phyloP scores from a whole-genome alignment of 176 grass and related monocot genomes.

The Carex scoparia region DNA sequence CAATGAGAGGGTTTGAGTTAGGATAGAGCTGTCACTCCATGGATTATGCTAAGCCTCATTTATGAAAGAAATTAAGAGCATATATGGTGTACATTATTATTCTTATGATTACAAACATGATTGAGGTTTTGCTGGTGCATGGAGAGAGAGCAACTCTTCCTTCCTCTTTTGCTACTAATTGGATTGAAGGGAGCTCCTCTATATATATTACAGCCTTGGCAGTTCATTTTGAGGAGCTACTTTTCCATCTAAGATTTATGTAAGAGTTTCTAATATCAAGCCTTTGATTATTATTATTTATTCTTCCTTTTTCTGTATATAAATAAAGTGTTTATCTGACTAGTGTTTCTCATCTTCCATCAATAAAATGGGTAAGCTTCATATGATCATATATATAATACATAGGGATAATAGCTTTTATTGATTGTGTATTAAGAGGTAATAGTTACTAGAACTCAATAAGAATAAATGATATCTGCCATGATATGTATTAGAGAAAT shows the following conservation, averaged over 20 bases:
- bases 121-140: neutral
- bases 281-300: neutral
- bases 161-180: neutral
- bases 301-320: neutral
- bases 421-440: too few species aligned
- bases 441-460: too few species aligned
- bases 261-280: neutral
- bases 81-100: neutral
- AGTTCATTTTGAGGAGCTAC: too few species aligned
- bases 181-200: conserved; percentile 18
- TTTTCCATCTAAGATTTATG: neutral
- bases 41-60: conserved; percentile 5
- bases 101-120: neutral
- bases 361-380: too few species aligned
- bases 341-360: too few species aligned
- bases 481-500: too few species aligned
- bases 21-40: conserved; percentile 13
- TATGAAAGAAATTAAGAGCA: neutral
- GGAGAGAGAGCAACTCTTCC: conserved; percentile 7
- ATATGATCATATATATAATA: too few species aligned
- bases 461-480: too few species aligned
- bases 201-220: neutral
- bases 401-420: too few species aligned
- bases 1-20: conserved; percentile 3
- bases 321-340: too few species aligned